Conservation (phyloP, 1,284 basidiomycete genomes). For the Fomitopsis schrenkii region DNA sequence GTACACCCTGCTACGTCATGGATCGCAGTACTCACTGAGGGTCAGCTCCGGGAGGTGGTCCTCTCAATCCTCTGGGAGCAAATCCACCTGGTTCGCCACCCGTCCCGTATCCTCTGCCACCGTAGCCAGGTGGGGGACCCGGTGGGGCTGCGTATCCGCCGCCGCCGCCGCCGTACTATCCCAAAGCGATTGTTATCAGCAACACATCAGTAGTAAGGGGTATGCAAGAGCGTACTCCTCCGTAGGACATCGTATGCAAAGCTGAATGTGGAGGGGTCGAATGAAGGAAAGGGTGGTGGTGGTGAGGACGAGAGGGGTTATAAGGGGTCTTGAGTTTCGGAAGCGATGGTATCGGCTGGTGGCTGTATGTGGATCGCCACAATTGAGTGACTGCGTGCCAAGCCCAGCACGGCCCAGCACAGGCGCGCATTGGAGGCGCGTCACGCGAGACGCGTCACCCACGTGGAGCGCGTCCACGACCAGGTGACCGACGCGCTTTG, state of each 20-base stretch:
- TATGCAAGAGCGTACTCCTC: background rate
- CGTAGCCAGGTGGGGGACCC: constrained; percentile 27
- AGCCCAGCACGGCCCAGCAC: background rate
- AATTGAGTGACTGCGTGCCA: background rate
- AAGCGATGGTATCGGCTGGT: background rate
- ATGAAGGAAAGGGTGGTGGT: background rate
- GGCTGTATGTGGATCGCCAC: background rate
- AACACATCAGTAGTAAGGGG: background rate
- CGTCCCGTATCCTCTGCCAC: constrained; percentile 25
- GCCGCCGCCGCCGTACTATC: background rate
- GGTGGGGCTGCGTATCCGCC: constrained; percentile 9
- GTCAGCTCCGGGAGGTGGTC: constrained; percentile 63
- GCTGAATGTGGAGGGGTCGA: background rate
- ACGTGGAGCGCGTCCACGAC: background rate
- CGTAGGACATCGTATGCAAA: background rate
- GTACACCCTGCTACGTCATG: background rate
- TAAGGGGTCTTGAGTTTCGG: background rate
- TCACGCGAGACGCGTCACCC: background rate
- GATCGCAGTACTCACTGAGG: constrained; percentile 49
- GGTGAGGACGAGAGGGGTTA: too few species aligned
- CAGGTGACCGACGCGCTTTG: background rate
- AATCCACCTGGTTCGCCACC: constrained; percentile 36
- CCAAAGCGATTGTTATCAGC: background rate
- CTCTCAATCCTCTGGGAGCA: constrained; percentile 30
- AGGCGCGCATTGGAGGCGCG: background rate